These are phyloP conservation scores for Punctularia strigosozonata DNA, from an alignment of 768 basidiomycete species.

Conservation along the genomic window DNA sequence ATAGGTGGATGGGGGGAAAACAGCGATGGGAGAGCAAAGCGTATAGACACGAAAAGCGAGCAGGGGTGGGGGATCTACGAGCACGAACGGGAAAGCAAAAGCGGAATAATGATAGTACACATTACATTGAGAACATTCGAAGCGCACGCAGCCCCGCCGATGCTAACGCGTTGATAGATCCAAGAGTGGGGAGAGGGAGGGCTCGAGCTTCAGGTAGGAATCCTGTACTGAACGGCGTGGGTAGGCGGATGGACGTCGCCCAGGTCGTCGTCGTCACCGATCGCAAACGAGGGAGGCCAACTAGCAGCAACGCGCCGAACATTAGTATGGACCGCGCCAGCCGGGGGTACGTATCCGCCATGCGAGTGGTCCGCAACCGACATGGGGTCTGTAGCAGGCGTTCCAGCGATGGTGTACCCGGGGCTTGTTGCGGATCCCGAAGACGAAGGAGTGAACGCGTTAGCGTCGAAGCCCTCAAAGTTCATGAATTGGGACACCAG, in stretches of 20 bases:
- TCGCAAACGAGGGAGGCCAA: too few species aligned
- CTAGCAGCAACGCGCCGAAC: not conserved
- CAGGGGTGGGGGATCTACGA: not conserved
- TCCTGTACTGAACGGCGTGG: not conserved
- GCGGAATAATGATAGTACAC: too few species aligned
- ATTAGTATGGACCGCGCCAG: not conserved
- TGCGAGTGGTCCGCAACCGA: not conserved
- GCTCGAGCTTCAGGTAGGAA: not conserved
- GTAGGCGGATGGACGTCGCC: not conserved
- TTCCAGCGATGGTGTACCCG: not conserved
- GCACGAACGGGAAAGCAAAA: too few species aligned
- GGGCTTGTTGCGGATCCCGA: not conserved
- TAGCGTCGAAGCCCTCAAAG: not conserved
- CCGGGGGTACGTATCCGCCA: not conserved
- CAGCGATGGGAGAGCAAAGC: not conserved
- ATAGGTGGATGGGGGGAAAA: not conserved
- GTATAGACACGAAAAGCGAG: not conserved
- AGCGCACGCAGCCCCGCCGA: not conserved
- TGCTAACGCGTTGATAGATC: not conserved
- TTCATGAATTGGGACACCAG: not conserved
- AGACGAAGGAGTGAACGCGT: not conserved
- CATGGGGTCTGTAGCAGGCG: not conserved
- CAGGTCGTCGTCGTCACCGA: too few species aligned
- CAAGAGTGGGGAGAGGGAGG: not conserved
- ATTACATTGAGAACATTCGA: not conserved